Evolutionary conservation across 129 eudicot species (phyloP).

Genomic region (Logfia minima): DNA sequence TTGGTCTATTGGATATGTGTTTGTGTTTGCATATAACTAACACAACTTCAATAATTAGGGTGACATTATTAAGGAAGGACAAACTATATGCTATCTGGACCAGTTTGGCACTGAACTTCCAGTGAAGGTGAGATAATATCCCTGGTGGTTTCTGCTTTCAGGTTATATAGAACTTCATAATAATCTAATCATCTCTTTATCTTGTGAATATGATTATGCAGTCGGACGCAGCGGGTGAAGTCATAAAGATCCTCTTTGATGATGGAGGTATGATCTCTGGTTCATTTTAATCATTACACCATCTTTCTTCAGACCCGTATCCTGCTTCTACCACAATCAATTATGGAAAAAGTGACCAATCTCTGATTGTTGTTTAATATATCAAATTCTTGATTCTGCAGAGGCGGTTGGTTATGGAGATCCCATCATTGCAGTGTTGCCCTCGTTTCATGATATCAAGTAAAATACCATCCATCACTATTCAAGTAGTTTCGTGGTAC

Average conservation of each 20-base stretch:
- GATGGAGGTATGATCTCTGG: constrained; percentile 65
- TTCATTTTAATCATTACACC: constrained; percentile 2
- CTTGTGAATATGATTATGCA: constrained; percentile 32
- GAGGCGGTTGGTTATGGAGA: constrained; percentile 95
- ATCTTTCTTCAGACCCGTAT: neutral
- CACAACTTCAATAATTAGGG: constrained; percentile 46
- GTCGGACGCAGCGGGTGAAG: constrained; percentile 89
- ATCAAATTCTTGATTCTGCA: constrained; percentile 34
- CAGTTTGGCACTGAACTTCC: constrained; percentile 76
- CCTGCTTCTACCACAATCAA: constrained; percentile 8
- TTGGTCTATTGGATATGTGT: neutral
- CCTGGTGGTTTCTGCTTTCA: neutral
- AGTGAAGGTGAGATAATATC: constrained; percentile 53
- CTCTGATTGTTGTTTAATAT: neutral
- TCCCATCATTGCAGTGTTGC: constrained; percentile 84
- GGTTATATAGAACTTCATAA: neutral
- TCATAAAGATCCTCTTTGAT: constrained; percentile 65
- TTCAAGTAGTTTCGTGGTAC: constrained; percentile 24
- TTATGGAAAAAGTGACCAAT: neutral
- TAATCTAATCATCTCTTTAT: constrained; percentile 4
- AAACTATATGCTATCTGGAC: constrained; percentile 73
- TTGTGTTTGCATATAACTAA: neutral
- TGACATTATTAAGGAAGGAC: constrained; percentile 76
- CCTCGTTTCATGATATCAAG: constrained; percentile 65
- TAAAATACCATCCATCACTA: constrained; percentile 18